phyloP scores from a whole-genome alignment of 306 rosid genomes.

The Dicorynia guianensis region DNA sequence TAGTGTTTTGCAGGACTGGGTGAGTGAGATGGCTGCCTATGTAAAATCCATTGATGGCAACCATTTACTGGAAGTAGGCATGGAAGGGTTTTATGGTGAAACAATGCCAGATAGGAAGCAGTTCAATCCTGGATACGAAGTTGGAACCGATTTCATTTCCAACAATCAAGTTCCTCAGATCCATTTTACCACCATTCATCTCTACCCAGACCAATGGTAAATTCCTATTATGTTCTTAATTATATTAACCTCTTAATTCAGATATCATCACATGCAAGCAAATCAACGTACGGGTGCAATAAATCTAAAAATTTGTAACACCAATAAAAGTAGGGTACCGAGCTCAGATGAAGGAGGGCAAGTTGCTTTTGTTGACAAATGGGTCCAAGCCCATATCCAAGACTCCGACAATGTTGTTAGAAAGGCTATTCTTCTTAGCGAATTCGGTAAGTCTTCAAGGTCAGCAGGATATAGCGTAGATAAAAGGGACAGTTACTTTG shows the following conservation, averaged over 20 bases:
- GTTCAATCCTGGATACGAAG: conserved; percentile 44
- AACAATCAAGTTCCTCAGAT: conserved; percentile 44
- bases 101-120: conserved; percentile 38
- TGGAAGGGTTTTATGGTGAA: conserved; percentile 57
- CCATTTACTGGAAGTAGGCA: conserved; percentile 50
- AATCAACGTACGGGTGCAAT: too few species aligned
- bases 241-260: too few species aligned
- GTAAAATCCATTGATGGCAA: conserved; percentile 49
- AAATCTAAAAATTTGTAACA: too few species aligned
- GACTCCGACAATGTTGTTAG: conserved; percentile 22
- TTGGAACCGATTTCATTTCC: conserved; percentile 53
- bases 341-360: conserved; percentile 20
- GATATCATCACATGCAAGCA: too few species aligned
- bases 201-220: conserved; percentile 43
- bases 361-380: conserved; percentile 41
- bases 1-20: conserved; percentile 45
- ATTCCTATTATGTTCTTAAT: too few species aligned
- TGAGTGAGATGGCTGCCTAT: conserved; percentile 47
- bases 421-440: conserved; percentile 44
- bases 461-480: conserved; percentile 34
- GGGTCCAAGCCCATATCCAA: conserved; percentile 37
- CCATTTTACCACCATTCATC: conserved; percentile 52
- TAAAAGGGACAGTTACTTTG: conserved; percentile 34
- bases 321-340: conserved; percentile 43
- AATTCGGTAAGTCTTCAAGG: conserved; percentile 48